Evolutionary conservation across 2,329 filamentous ascomycete genomes (phyloP).

Genomic region (Pseudogymnoascus sp.): DNA sequence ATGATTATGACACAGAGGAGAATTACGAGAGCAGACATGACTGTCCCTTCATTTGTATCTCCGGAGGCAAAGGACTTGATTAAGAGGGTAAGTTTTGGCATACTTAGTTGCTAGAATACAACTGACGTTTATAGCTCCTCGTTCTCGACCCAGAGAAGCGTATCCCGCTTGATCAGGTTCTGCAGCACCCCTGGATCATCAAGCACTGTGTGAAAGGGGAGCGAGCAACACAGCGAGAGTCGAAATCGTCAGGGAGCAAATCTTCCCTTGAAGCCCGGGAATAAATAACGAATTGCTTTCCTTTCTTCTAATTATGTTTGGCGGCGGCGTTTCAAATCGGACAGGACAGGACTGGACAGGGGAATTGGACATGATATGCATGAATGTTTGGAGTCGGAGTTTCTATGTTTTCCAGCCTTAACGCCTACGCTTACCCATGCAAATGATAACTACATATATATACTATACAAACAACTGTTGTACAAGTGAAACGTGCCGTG

Average conservation of each 20-base stretch:
- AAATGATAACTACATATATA: slow-evolving; percentile 9
- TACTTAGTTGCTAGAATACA: neutral
- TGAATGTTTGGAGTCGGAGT: slow-evolving; percentile 25
- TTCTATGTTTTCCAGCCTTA: slow-evolving; percentile 23
- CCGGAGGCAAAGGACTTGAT: slow-evolving; percentile 87
- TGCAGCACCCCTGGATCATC: slow-evolving; percentile 89
- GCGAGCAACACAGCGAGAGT: slow-evolving; percentile 26
- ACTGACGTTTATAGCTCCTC: slow-evolving; percentile 52
- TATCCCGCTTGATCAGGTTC: slow-evolving; percentile 80
- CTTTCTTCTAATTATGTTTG: slow-evolving; percentile 14
- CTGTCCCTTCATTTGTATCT: slow-evolving; percentile 82
- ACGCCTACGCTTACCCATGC: slow-evolving; percentile 25
- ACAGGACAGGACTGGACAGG: slow-evolving; percentile 11
- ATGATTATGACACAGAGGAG: slow-evolving; percentile 88
- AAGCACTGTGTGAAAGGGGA: slow-evolving; percentile 67
- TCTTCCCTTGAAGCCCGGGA: slow-evolving; percentile 20
- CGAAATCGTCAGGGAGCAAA: slow-evolving; percentile 28
- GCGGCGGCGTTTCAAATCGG: slow-evolving; percentile 21
- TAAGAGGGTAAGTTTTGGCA: slow-evolving; percentile 57
- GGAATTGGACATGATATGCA: slow-evolving; percentile 15
- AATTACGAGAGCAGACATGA: slow-evolving; percentile 86
- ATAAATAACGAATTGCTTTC: slow-evolving; percentile 22
- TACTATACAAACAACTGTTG: slow-evolving; percentile 7
- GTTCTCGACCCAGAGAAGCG: slow-evolving; percentile 91
- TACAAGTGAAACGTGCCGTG: neutral